Evolutionary conservation across 805 yeast species (phyloP).

Genomic region (Wickerhamomyces xylosicus): DNA sequence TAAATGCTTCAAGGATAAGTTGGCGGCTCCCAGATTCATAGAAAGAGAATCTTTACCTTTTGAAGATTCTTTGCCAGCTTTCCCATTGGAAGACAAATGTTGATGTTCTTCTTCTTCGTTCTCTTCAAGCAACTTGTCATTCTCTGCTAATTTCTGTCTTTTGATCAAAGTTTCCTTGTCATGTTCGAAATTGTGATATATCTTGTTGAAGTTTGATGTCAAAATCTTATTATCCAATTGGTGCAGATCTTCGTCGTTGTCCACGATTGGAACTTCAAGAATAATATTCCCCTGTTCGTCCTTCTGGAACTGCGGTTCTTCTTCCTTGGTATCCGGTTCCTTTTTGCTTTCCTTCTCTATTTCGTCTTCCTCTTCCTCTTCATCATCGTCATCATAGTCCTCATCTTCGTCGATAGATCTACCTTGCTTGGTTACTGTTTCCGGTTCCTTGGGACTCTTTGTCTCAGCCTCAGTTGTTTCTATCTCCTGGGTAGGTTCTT

Average conservation of each 20-base stretch:
- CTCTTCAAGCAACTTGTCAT: slow-evolving; percentile 52
- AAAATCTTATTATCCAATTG: slow-evolving; percentile 24
- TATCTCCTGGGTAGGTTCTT: slow-evolving; percentile 1
- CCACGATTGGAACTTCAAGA: slow-evolving; percentile 24
- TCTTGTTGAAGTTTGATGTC: slow-evolving; percentile 57
- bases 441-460: slow-evolving; percentile 1
- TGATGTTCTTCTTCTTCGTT: slow-evolving; percentile 2
- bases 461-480: background rate
- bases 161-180: slow-evolving; percentile 68
- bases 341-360: slow-evolving; percentile 5
- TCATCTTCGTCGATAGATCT: slow-evolving; percentile 29
- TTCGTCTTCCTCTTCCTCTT: slow-evolving; percentile 17
- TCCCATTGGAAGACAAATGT: background rate
- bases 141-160: slow-evolving; percentile 67
- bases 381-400: slow-evolving; percentile 18
- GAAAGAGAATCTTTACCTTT: slow-evolving; percentile 21
- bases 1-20: slow-evolving; percentile 69
- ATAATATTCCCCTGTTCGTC: slow-evolving; percentile 17
- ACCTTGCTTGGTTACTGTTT: background rate
- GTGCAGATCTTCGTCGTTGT: slow-evolving; percentile 19
- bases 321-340: slow-evolving; percentile 10
- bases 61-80: background rate
- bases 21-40: slow-evolving; percentile 61
- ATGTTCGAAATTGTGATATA: slow-evolving; percentile 68
- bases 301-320: slow-evolving; percentile 10